Conservation (phyloP, 495 filamentous ascomycete species). For the Neurospora sp. region DNA sequence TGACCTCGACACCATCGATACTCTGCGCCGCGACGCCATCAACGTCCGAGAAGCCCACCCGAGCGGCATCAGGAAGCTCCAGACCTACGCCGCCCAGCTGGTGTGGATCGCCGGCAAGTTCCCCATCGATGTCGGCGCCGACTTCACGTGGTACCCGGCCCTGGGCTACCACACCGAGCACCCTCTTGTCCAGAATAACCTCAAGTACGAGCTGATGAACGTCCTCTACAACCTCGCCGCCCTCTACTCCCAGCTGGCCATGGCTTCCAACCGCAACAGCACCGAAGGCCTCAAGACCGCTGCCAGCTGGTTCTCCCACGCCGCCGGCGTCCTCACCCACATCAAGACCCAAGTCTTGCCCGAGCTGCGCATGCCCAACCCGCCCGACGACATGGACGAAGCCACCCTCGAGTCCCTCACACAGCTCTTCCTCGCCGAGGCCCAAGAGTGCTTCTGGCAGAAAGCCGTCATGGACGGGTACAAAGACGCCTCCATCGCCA, state of each 20-base stretch:
- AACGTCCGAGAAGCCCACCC: slow-evolving; percentile 80
- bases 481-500: slow-evolving; percentile 84
- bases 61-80: slow-evolving; percentile 80
- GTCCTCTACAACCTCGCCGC: slow-evolving; percentile 87
- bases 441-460: slow-evolving; percentile 96
- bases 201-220: slow-evolving; percentile 92
- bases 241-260: slow-evolving; percentile 86
- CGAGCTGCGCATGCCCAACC: slow-evolving; percentile 65
- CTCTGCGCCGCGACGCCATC: slow-evolving; percentile 68
- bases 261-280: slow-evolving; percentile 60
- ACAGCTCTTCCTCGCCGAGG: slow-evolving; percentile 79
- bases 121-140: slow-evolving; percentile 88
- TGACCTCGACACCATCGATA: slow-evolving; percentile 81
- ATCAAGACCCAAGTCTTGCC: slow-evolving; percentile 72
- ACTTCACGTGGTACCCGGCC: slow-evolving; percentile 92
- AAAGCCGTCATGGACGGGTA: slow-evolving; percentile 92
- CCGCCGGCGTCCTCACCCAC: slow-evolving; percentile 74
- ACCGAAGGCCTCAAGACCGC: slow-evolving; percentile 84
- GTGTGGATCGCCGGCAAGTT: slow-evolving; percentile 95
- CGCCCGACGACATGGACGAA: slow-evolving; percentile 93
- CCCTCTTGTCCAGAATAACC: slow-evolving; percentile 80
- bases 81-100: slow-evolving; percentile 82
- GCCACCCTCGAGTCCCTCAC: slow-evolving; percentile 75
- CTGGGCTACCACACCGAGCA: slow-evolving; percentile 79
- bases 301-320: slow-evolving; percentile 82